Evolutionary conservation across 208 protist species (phyloP).

Genomic region (Phytomonas francai): DNA sequence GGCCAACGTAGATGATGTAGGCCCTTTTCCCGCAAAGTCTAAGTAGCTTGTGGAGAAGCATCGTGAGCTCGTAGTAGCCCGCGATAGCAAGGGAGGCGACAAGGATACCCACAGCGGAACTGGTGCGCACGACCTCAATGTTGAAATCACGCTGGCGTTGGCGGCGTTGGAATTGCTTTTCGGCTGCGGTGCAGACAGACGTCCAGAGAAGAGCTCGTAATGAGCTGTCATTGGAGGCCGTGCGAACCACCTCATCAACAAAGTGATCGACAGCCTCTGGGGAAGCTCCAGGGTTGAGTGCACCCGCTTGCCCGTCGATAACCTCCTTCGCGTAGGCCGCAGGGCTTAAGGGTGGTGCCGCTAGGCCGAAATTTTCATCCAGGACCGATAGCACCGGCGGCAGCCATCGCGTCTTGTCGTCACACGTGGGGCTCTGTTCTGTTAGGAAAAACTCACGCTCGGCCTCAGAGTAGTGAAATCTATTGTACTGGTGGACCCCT

Average conservation of each 20-base stretch:
- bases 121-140: constrained; percentile 68
- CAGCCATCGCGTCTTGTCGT: constrained; percentile 2
- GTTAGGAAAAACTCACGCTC: constrained; percentile 31
- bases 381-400: constrained; percentile 33
- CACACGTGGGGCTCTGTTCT: constrained; percentile 8
- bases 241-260: neutral
- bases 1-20: constrained; percentile 88
- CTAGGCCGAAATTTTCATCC: constrained; percentile 30
- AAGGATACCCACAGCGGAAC: constrained; percentile 77
- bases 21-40: constrained; percentile 57
- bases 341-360: neutral
- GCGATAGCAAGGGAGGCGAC: constrained; percentile 74
- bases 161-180: constrained; percentile 31
- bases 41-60: constrained; percentile 62
- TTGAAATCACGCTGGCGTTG: constrained; percentile 70
- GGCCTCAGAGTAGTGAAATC: constrained; percentile 46
- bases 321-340: neutral
- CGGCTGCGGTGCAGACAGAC: constrained; percentile 14
- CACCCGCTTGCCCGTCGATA: constrained; percentile 4
- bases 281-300: constrained; percentile 6
- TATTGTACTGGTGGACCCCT: constrained; percentile 60
- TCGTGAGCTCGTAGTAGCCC: constrained; percentile 74
- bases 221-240: neutral
- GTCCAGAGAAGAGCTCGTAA: constrained; percentile 7
- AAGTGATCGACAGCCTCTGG: neutral